A percentile compares a stretch with the other conserved stretches of the same genome.
These are phyloP conservation scores for Talaromyces atroroseus DNA, from an alignment of 2,329 filamentous ascomycete genomes.

Conservation along the genomic window DNA sequence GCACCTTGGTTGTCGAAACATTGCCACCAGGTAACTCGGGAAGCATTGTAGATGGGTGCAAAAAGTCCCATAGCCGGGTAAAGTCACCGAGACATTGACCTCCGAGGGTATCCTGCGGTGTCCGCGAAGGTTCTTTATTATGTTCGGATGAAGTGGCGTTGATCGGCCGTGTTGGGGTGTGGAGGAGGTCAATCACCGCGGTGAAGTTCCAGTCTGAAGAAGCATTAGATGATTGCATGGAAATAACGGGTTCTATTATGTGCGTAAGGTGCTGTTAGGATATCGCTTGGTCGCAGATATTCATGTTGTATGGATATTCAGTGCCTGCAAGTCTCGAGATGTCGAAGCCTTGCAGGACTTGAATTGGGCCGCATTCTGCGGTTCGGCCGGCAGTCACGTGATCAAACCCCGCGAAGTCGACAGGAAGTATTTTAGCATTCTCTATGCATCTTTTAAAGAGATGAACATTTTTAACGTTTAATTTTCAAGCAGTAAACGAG, in stretches of 20 bases:
- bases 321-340: not conserved
- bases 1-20: not conserved
- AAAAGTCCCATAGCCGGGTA: conserved; percentile 36
- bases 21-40: not conserved
- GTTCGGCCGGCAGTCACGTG: not conserved
- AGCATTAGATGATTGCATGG: conserved; percentile 28
- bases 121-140: not conserved
- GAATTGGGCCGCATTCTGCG: too few species aligned
- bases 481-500: too few species aligned
- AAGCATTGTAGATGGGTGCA: conserved; percentile 21
- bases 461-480: too few species aligned
- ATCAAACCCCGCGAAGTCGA: too few species aligned
- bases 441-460: too few species aligned
- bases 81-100: conserved; percentile 39
- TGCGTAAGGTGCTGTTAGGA: not conserved
- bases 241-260: conserved; percentile 5
- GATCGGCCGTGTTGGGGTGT: conserved; percentile 24
- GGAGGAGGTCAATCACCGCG: conserved; percentile 40
- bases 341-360: too few species aligned
- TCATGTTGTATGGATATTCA: not conserved
- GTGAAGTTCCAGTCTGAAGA: conserved; percentile 42
- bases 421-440: too few species aligned
- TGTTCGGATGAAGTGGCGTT: not conserved
- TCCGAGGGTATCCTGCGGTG: not conserved
- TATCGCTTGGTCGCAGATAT: not conserved